Evolutionary conservation across 495 filamentous ascomycete species (phyloP).

Genomic region (Geoglossum glabrum): DNA sequence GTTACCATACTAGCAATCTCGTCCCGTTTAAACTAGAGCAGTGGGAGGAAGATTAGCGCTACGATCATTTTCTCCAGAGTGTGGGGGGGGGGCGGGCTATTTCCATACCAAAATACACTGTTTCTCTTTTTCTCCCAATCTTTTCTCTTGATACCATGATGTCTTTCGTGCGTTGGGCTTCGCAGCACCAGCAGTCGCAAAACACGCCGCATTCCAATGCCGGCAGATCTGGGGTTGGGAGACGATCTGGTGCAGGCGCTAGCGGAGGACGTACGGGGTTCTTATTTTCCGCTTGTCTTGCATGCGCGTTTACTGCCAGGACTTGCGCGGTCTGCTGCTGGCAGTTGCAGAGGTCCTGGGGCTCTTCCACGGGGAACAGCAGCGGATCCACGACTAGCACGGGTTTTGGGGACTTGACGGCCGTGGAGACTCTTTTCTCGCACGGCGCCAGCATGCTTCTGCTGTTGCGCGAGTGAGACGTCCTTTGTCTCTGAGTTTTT

Average conservation of each 20-base stretch:
- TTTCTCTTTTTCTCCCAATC: neutral
- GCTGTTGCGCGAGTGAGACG: neutral
- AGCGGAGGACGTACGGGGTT: neutral
- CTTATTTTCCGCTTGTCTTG: neutral
- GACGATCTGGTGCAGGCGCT: neutral
- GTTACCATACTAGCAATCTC: too few relatives aligned
- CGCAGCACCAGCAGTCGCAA: neutral
- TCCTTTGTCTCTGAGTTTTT: neutral
- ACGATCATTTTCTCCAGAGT: too few relatives aligned
- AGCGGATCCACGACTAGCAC: neutral
- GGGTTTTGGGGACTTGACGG: neutral
- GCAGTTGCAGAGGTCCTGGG: neutral
- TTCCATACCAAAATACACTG: neutral
- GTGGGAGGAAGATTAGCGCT: too few relatives aligned
- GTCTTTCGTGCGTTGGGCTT: neutral
- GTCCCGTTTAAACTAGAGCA: too few relatives aligned
- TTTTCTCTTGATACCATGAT: conserved; percentile 1
- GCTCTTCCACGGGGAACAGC: neutral
- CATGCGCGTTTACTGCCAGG: neutral
- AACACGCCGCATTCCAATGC: neutral
- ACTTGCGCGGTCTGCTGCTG: neutral
- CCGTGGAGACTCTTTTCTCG: neutral
- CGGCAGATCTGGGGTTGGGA: neutral
- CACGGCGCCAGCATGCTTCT: neutral
- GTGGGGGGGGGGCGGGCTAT: neutral